A percentile compares a stretch with the other conserved stretches of the same genome.
Evolutionary conservation across 257 asterid species (phyloP).

Genomic region (Petrea volubilis): DNA sequence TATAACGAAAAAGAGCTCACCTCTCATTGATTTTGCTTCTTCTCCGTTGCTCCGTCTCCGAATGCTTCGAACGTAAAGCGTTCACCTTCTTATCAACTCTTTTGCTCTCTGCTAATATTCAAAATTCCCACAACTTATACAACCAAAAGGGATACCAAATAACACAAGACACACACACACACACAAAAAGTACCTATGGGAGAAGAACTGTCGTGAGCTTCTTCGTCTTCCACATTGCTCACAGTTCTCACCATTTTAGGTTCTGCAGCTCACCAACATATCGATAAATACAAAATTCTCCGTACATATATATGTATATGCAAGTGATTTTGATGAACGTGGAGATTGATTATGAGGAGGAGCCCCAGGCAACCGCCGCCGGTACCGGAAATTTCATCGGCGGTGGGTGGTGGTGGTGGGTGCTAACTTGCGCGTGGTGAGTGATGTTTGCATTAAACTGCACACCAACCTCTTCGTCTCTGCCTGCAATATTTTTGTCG

Average conservation of each 20-base stretch:
- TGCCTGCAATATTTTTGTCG: neutral
- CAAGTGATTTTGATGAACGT: neutral
- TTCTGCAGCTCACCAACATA: conserved; percentile 1
- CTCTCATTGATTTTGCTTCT: conserved; percentile 91
- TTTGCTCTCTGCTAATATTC: conserved; percentile 39
- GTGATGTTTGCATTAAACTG: neutral
- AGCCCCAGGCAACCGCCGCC: neutral
- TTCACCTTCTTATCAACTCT: conserved; percentile 50
- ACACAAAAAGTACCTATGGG: conserved; percentile 32
- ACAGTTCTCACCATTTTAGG: conserved; percentile 26
- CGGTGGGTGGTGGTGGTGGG: no score
- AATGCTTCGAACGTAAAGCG: conserved; percentile 71
- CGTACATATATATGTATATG: neutral
- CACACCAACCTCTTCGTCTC: neutral
- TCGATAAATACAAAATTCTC: neutral
- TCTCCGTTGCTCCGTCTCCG: conserved; percentile 78
- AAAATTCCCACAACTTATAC: neutral
- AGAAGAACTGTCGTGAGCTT: conserved; percentile 39
- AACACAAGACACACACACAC: neutral
- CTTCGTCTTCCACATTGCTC: conserved; percentile 44
- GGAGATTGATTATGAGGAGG: neutral
- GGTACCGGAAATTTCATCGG: neutral
- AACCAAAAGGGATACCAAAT: neutral
- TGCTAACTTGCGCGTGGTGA: neutral
- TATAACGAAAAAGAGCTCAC: conserved; percentile 24